Conservation (phyloP, 805 yeast genomes). For the Candida orba region DNA sequence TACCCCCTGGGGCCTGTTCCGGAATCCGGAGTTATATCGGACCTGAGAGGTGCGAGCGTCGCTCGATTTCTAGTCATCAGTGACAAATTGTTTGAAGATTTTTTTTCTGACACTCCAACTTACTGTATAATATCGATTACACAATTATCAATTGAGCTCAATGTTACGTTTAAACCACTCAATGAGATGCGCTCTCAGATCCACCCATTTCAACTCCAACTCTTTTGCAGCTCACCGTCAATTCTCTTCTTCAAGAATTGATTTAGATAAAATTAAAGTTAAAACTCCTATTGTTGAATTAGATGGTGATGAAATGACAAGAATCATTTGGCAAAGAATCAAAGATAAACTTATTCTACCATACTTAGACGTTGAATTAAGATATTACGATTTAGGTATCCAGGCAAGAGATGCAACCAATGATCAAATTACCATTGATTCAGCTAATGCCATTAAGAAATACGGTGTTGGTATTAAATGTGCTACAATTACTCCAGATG, state of each 20-base stretch:
- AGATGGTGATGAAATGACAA: conserved; percentile 84
- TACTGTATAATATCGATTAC: too few species aligned
- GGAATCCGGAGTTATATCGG: too few species aligned
- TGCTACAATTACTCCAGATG: conserved; percentile 84
- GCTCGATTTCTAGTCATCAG: too few species aligned
- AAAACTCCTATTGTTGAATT: conserved; percentile 69
- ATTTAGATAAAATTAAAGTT: conserved; percentile 54
- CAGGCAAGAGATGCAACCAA: conserved; percentile 61
- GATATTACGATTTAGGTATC: conserved; percentile 69
- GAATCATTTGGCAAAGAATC: conserved; percentile 75
- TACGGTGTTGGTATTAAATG: conserved; percentile 80
- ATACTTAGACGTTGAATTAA: conserved; percentile 63
- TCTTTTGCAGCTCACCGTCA: conserved; percentile 5
- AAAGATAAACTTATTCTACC: conserved; percentile 62
- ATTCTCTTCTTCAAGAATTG: conserved; percentile 16
- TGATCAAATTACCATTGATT: conserved; percentile 69
- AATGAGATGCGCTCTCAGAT: conserved; percentile 12
- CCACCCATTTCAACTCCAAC: conserved; percentile 6
- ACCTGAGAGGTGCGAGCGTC: too few species aligned
- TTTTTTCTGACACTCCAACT: too few species aligned
- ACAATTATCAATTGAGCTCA: too few species aligned
- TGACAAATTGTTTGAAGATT: too few species aligned
- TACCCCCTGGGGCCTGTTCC: too few species aligned
- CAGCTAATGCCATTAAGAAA: conserved; percentile 67
- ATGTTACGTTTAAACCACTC: conserved; percentile 15